These are phyloP conservation scores for Dalbergia oliveri DNA, from an alignment of 306 rosid genomes.

Conservation along the genomic window DNA sequence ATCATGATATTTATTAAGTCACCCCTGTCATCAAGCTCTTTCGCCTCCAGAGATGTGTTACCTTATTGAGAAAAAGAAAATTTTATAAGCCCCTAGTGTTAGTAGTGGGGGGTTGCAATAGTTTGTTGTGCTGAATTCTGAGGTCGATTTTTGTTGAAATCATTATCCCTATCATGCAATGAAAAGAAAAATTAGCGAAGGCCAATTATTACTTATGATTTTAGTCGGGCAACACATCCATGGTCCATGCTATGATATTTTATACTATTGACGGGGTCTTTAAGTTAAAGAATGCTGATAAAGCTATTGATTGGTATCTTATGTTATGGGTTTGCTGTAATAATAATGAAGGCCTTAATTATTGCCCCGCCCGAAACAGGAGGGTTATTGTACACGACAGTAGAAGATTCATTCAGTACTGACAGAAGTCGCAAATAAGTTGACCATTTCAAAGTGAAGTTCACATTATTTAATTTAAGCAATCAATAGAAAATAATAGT, in stretches of 20 bases:
- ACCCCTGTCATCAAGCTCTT: slow-evolving; percentile 43
- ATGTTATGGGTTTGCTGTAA: neutral
- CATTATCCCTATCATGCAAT: neutral
- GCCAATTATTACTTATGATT: neutral
- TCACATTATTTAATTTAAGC: no score
- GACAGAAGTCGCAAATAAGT: no score
- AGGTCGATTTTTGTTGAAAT: neutral
- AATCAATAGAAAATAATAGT: no score
- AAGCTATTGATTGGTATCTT: neutral
- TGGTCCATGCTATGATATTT: neutral
- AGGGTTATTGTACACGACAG: neutral
- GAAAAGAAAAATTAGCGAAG: neutral
- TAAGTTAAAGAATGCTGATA: neutral
- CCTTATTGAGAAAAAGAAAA: neutral
- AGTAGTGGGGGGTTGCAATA: no score
- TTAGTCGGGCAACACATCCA: neutral
- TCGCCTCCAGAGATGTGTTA: slow-evolving; percentile 42
- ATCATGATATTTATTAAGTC: slow-evolving; percentile 47
- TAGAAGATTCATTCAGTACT: neutral
- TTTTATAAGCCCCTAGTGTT: neutral
- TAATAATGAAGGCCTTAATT: neutral
- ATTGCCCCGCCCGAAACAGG: no score
- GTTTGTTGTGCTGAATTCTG: neutral
- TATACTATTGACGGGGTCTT: neutral
- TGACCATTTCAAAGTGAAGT: neutral